Evolutionary conservation across 148 eudicot species (phyloP).

Genomic region (Silene conica): DNA sequence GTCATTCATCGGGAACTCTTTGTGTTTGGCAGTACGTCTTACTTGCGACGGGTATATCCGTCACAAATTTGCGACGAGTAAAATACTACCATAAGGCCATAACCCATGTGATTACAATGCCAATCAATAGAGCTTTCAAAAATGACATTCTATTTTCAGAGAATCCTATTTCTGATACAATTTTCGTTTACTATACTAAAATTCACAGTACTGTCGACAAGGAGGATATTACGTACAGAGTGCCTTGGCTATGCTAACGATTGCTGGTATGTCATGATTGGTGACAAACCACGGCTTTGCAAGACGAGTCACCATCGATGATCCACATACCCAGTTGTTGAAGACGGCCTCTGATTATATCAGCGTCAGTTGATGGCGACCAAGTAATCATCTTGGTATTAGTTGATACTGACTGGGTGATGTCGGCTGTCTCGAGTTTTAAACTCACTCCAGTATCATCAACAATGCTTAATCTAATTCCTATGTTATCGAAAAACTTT

Average conservation of each 20-base stretch:
- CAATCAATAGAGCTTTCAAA: neutral
- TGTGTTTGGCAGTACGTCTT: too few relatives aligned
- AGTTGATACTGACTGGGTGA: conserved; percentile 30
- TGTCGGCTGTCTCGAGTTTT: conserved; percentile 26
- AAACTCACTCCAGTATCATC: conserved; percentile 42
- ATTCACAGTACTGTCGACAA: too few relatives aligned
- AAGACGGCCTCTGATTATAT: conserved; percentile 42
- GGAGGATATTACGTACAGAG: too few relatives aligned
- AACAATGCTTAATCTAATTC: conserved; percentile 28
- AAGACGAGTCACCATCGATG: conserved; percentile 61
- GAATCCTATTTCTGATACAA: neutral
- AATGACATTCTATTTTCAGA: neutral
- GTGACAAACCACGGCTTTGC: conserved; percentile 76
- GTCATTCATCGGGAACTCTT: neutral
- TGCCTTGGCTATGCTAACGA: too few relatives aligned
- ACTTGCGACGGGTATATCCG: too few relatives aligned
- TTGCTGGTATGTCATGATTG: conserved; percentile 30
- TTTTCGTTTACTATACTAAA: too few relatives aligned
- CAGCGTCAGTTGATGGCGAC: conserved; percentile 44
- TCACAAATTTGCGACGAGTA: too few relatives aligned
- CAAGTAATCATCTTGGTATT: conserved; percentile 49
- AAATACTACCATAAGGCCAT: too few relatives aligned
- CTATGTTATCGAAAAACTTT: conserved; percentile 35
- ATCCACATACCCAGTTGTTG: conserved; percentile 56
- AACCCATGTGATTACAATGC: neutral